Evolutionary conservation across 2,329 filamentous ascomycete species (phyloP).

Genomic region (Parastagonospora nodorum): DNA sequence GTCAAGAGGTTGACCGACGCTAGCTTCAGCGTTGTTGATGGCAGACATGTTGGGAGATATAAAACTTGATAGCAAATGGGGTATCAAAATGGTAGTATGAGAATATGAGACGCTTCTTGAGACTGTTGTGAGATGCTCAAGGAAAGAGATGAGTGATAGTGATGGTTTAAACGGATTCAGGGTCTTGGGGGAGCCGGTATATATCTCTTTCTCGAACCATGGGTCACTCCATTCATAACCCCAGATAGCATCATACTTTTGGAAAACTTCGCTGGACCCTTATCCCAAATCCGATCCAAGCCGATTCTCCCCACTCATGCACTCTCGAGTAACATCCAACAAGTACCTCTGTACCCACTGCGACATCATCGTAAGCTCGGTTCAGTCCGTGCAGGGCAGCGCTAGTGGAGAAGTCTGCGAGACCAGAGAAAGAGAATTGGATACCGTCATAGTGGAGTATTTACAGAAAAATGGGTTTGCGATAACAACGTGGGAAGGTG

Average conservation of each 20-base stretch:
- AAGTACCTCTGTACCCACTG: constrained; percentile 35
- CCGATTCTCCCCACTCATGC: constrained; percentile 22
- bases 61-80: constrained; percentile 9
- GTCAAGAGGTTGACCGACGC: constrained; percentile 11
- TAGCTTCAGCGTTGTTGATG: constrained; percentile 62
- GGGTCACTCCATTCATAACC: constrained; percentile 6
- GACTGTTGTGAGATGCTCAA: constrained; percentile 1
- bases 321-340: constrained; percentile 21
- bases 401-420: constrained; percentile 29
- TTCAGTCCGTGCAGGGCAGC: constrained; percentile 18
- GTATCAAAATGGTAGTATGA: constrained; percentile 5
- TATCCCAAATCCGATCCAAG: constrained; percentile 27
- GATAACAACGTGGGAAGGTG: constrained; percentile 23
- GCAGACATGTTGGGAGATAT: constrained; percentile 56
- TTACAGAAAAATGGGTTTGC: constrained; percentile 27
- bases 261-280: constrained; percentile 17
- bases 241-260: constrained; percentile 28
- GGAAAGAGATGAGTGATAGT: constrained; percentile 7
- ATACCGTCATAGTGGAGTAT: constrained; percentile 30
- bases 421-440: constrained; percentile 34
- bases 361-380: constrained; percentile 33
- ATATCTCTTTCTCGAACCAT: constrained; percentile 22
- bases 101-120: not conserved
- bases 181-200: constrained; percentile 31
- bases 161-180: constrained; percentile 13